Percentiles rank a stretch among this genome's conserved stretches.
phyloP scores from a whole-genome alignment of 345 rosid genomes.

The Dipteronia dyeriana region DNA sequence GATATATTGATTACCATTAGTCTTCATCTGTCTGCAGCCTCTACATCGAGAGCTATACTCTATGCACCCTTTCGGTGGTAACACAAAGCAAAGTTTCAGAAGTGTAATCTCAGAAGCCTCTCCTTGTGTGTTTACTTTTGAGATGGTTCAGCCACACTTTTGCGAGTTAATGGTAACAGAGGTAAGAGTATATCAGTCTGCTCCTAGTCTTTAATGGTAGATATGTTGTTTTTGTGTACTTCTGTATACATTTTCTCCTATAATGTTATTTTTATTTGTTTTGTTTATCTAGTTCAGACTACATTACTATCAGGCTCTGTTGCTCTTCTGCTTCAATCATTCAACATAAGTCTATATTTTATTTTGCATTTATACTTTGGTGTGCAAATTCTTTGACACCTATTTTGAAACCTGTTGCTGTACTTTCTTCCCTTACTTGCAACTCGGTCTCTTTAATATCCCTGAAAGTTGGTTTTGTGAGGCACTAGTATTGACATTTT shows the following conservation, averaged over 20 bases:
- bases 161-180: constrained; percentile 48
- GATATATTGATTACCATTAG: background rate
- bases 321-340: too few relatives aligned
- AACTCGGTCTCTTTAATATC: too few relatives aligned
- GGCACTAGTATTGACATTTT: background rate
- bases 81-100: constrained; percentile 51
- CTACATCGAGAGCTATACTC: constrained; percentile 45
- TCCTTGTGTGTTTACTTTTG: constrained; percentile 51
- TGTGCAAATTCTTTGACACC: too few relatives aligned
- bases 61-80: constrained; percentile 40
- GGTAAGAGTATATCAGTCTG: constrained; percentile 33
- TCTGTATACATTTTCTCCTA: constrained; percentile 26
- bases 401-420: too few relatives aligned
- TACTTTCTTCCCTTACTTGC: too few relatives aligned
- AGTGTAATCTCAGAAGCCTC: constrained; percentile 51
- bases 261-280: constrained; percentile 1
- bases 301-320: too few relatives aligned
- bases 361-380: too few relatives aligned
- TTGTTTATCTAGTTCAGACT: too few relatives aligned
- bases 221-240: background rate
- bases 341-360: too few relatives aligned
- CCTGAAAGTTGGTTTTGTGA: too few relatives aligned
- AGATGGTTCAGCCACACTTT: constrained; percentile 54
- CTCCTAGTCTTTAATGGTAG: background rate
- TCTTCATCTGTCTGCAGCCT: constrained; percentile 40